Evolutionary conservation across 2,329 filamentous ascomycete species (phyloP).

Genomic region (Aspergillus amoenus): DNA sequence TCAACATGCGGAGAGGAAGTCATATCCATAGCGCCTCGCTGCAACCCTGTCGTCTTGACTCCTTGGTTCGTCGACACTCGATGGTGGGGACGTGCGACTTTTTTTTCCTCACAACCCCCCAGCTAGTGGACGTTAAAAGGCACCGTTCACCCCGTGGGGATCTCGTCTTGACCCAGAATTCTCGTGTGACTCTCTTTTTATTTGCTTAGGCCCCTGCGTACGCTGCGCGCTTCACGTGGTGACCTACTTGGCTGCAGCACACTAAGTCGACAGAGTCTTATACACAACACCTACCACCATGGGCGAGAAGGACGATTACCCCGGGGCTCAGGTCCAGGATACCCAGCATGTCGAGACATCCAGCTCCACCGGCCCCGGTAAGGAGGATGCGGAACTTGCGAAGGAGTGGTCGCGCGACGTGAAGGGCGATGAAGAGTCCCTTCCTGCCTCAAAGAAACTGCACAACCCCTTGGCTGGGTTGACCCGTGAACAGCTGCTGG

Average conservation of each 20-base stretch:
- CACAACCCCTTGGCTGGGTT: slow-evolving; percentile 57
- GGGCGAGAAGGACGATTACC: neutral
- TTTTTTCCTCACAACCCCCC: neutral
- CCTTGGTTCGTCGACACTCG: neutral
- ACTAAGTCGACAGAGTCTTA: neutral
- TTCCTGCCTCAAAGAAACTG: neutral
- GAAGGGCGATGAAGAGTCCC: neutral
- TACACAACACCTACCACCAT: neutral
- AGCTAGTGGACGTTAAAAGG: neutral
- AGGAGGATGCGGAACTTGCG: neutral
- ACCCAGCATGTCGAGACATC: neutral
- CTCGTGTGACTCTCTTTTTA: neutral
- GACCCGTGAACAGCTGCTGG: slow-evolving; percentile 52
- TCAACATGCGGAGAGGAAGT: neutral
- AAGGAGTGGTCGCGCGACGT: neutral
- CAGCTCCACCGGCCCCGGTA: neutral
- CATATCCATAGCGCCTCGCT: neutral
- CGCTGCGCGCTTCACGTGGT: neutral
- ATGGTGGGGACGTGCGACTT: neutral
- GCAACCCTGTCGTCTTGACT: neutral
- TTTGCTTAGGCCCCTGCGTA: neutral
- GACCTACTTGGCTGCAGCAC: neutral
- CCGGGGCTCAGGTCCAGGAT: neutral
- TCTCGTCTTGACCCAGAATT: neutral
- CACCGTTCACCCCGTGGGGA: neutral